Base-by-base conservation (phyloP, 164 flowering plant genomes). In the Magnolia kwangsiensis region DNA sequence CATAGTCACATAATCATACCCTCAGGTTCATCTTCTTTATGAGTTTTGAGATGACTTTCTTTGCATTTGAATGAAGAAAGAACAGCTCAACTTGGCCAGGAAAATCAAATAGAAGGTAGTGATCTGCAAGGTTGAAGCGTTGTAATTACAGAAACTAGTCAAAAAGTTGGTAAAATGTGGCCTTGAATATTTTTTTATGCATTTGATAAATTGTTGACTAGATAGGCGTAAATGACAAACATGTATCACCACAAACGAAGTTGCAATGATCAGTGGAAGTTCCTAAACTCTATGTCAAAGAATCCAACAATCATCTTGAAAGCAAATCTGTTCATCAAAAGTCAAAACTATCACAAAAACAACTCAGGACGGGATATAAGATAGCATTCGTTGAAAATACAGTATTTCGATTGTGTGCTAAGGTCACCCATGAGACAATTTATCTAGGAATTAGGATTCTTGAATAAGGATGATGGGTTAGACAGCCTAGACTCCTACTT, bases 81-180 rank as follows among this genome's bases (percentile, higher is more conserved):
- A 95, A 95, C 68, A 95, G 79, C 75, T 95, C 98, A 75, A 95
- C 98, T 84, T 95, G 99, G 74, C 97, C 97, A 74, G 99, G 99
- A 81, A 93, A 92, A 85, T 95, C 99, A 83, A 95, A 95, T 23
- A 95, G 94, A 77, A 95, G 85, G 79, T 95, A 95, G 84, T 92
- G 97, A 86, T 95, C 98, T 95, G 95, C 87, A 86, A 80, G 59
- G 37, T 70, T 70, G 19, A 24, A 66, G 55, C 24, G 13, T n/a
- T 68, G 10, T 1, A 58, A 9, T 72, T 51, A 77, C 37, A 61
- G 21, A 73, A 66, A 66, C 59, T 45, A 37, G 78, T 23, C 6
- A 18, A 67, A 11, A 20, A n/a, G 21, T 27, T 11, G 7, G 76
- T 21, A 10, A 64, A 49, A 64, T 21, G 8, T 45, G 37, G 70